Percentiles rank a stretch among this genome's conserved stretches.
These are phyloP conservation scores for Populus hybrid DNA, from an alignment of 441 rosid species.

Conservation along the genomic window DNA sequence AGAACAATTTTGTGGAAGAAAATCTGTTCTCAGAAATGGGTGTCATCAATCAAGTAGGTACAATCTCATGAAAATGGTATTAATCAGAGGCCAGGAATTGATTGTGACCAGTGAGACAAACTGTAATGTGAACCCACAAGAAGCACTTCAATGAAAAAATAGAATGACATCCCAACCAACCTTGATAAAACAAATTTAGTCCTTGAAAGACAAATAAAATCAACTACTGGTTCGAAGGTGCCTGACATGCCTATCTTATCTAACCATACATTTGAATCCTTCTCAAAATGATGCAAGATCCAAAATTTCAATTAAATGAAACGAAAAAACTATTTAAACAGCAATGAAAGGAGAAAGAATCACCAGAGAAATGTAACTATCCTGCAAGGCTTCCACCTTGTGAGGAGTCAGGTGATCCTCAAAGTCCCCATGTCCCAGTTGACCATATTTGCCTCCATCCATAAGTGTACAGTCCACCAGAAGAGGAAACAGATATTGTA, in stretches of 20 bases:
- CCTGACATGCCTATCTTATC: neutral
- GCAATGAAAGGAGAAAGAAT: slow-evolving; percentile 19
- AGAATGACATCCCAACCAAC: too few species aligned
- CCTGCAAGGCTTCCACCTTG: slow-evolving; percentile 66
- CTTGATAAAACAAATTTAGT: too few species aligned
- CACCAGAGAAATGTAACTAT: slow-evolving; percentile 75
- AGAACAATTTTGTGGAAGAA: too few species aligned
- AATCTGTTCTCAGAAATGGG: too few species aligned
- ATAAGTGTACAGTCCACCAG: slow-evolving; percentile 77
- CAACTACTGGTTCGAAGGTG: neutral
- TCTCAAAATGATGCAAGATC: neutral
- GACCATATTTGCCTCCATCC: slow-evolving; percentile 99
- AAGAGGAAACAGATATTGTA: slow-evolving; percentile 78
- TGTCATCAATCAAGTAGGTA: too few species aligned
- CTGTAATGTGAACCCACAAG: too few species aligned
- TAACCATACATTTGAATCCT: neutral
- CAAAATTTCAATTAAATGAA: neutral
- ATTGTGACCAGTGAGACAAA: too few species aligned
- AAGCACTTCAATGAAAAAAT: too few species aligned
- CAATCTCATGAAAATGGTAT: too few species aligned
- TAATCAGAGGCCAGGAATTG: too few species aligned
- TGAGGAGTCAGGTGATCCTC: slow-evolving; percentile 88
- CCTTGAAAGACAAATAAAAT: neutral
- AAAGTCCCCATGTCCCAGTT: slow-evolving; percentile 95
- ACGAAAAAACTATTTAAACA: slow-evolving; percentile 3